phyloP scores from a whole-genome alignment of 352 stramenopile species.

The Phytopythium chamaehyphon region DNA sequence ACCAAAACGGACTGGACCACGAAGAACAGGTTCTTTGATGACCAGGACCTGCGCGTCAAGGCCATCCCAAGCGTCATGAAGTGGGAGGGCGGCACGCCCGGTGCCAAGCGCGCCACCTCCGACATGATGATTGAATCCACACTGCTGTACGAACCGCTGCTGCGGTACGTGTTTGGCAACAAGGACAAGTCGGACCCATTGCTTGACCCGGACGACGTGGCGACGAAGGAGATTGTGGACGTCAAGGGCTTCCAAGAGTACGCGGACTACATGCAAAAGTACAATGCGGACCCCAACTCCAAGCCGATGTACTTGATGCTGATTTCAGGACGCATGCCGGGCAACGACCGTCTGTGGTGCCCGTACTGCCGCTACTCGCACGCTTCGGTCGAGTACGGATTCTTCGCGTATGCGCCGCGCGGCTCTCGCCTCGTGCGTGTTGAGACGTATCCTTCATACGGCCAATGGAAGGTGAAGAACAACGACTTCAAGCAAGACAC shows the following conservation, averaged over 20 bases:
- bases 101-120: slow-evolving; percentile 45
- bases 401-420: slow-evolving; percentile 56
- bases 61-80: slow-evolving; percentile 59
- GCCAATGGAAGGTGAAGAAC: slow-evolving; percentile 57
- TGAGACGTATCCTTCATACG: slow-evolving; percentile 54
- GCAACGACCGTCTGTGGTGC: slow-evolving; percentile 75
- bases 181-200: slow-evolving; percentile 38
- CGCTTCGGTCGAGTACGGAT: slow-evolving; percentile 67
- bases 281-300: slow-evolving; percentile 15
- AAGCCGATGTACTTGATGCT: slow-evolving; percentile 69
- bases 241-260: slow-evolving; percentile 41
- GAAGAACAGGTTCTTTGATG: slow-evolving; percentile 53
- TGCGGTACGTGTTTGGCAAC: slow-evolving; percentile 74
- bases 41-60: slow-evolving; percentile 62
- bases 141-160: slow-evolving; percentile 54
- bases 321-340: slow-evolving; percentile 45
- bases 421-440: slow-evolving; percentile 51
- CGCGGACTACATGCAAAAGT: slow-evolving; percentile 33
- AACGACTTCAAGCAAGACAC: slow-evolving; percentile 60
- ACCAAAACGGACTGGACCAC: slow-evolving; percentile 53
- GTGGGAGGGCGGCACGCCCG: slow-evolving; percentile 39
- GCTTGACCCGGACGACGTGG: slow-evolving; percentile 27
- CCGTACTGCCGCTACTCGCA: slow-evolving; percentile 71
- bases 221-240: slow-evolving; percentile 47
- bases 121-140: slow-evolving; percentile 50